These are phyloP conservation scores for Glycine soja DNA, from an alignment of 306 rosid species.

Conservation along the genomic window DNA sequence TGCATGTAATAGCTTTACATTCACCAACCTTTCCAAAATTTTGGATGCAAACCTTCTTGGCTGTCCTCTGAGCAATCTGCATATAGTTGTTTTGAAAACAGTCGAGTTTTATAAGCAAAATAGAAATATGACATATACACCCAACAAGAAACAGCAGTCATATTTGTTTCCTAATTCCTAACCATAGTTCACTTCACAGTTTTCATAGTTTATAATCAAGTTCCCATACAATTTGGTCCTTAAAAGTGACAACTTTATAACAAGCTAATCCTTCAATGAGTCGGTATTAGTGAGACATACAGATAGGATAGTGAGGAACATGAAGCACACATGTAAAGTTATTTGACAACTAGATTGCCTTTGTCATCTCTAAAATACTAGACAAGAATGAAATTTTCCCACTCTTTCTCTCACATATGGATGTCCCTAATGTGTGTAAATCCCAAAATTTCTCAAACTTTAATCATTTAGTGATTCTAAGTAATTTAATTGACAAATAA, in stretches of 20 bases:
- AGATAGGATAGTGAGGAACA: too few species aligned
- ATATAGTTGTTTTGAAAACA: slow-evolving; percentile 23
- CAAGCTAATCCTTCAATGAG: background rate
- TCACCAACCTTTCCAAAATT: slow-evolving; percentile 69
- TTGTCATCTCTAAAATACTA: too few species aligned
- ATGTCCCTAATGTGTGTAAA: too few species aligned
- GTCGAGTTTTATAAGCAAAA: slow-evolving; percentile 31
- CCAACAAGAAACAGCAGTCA: background rate
- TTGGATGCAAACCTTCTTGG: slow-evolving; percentile 77
- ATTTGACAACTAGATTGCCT: too few species aligned
- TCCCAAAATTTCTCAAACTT: too few species aligned
- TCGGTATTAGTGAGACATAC: too few species aligned
- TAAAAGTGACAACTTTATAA: too few species aligned
- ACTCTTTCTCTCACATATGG: too few species aligned
- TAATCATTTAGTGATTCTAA: background rate
- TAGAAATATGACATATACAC: background rate
- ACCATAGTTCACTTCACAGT: background rate
- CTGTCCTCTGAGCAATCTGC: slow-evolving; percentile 80
- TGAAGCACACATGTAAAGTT: too few species aligned
- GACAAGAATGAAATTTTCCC: too few species aligned
- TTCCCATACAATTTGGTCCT: background rate
- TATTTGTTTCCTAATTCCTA: background rate
- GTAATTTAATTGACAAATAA: background rate
- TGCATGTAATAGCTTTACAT: slow-evolving; percentile 73
- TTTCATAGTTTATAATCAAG: background rate